These are phyloP conservation scores for Aspergillus egyptiacus DNA, from an alignment of 495 filamentous ascomycete genomes.

Conservation along the genomic window DNA sequence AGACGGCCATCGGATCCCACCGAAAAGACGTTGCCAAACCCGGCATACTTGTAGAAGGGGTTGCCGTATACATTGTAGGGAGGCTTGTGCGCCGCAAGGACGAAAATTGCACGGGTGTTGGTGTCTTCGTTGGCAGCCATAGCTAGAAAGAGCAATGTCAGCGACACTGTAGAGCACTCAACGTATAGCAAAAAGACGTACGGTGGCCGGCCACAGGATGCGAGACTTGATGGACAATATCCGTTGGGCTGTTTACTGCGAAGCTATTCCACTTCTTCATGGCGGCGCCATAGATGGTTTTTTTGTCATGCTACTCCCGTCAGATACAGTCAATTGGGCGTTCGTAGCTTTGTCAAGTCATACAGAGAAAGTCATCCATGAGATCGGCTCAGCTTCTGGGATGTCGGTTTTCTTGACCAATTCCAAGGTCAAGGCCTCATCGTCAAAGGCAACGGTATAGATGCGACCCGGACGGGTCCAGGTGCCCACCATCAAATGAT, in stretches of 20 bases:
- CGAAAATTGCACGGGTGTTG: slow-evolving; percentile 81
- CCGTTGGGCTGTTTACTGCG: slow-evolving; percentile 65
- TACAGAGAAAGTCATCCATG: slow-evolving; percentile 85
- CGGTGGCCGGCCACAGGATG: slow-evolving; percentile 61
- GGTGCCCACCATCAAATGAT: slow-evolving; percentile 78
- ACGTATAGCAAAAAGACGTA: slow-evolving; percentile 26
- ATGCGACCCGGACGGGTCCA: slow-evolving; percentile 83
- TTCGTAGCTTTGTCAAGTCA: not conserved
- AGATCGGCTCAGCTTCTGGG: slow-evolving; percentile 75
- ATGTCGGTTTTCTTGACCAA: slow-evolving; percentile 74
- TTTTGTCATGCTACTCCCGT: slow-evolving; percentile 57
- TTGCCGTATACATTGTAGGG: slow-evolving; percentile 80
- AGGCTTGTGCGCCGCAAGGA: slow-evolving; percentile 66
- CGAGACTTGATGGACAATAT: slow-evolving; percentile 69
- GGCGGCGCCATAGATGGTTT: slow-evolving; percentile 77
- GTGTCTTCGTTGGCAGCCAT: slow-evolving; percentile 60
- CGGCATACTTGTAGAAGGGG: slow-evolving; percentile 80
- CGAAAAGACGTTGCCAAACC: slow-evolving; percentile 72
- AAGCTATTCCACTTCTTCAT: slow-evolving; percentile 90
- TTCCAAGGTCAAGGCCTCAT: slow-evolving; percentile 62
- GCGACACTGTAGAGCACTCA: not conserved
- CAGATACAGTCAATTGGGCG: not conserved
- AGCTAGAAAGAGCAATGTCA: slow-evolving; percentile 38
- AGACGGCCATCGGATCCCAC: slow-evolving; percentile 57
- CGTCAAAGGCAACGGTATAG: slow-evolving; percentile 78